phyloP scores from a whole-genome alignment of 345 rosid genomes.

The Sapria himalayana region DNA sequence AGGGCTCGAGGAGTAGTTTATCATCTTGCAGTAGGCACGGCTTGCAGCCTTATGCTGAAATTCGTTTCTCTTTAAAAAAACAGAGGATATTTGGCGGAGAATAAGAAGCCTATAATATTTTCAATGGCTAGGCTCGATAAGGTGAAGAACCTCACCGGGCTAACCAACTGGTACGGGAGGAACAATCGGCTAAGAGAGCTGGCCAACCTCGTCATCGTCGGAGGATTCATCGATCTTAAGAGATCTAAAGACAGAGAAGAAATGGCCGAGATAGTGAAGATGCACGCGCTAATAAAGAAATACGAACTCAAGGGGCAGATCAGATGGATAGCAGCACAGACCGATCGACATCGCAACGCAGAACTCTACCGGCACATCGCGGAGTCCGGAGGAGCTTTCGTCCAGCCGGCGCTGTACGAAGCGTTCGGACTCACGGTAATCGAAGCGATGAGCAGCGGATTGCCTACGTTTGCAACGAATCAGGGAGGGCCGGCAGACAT shows the following conservation, averaged over 20 bases:
- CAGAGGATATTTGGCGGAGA: slow-evolving; percentile 56
- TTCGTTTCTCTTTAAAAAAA: slow-evolving; percentile 6
- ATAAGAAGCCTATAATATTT: slow-evolving; percentile 76
- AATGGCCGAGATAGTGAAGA: slow-evolving; percentile 51
- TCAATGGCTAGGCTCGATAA: slow-evolving; percentile 86
- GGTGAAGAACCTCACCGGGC: slow-evolving; percentile 68
- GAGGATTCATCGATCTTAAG: slow-evolving; percentile 41
- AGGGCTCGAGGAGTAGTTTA: no score
- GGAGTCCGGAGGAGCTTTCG: slow-evolving; percentile 57
- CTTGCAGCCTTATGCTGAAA: background rate
- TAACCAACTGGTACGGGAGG: slow-evolving; percentile 80
- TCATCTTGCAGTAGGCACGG: no score
- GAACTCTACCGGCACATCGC: slow-evolving; percentile 58
- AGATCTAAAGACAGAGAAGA: slow-evolving; percentile 72
- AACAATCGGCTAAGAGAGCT: slow-evolving; percentile 43
- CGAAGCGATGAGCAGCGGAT: slow-evolving; percentile 72
- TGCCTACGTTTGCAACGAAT: slow-evolving; percentile 61
- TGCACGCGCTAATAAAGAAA: slow-evolving; percentile 37
- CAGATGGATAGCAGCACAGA: slow-evolving; percentile 67
- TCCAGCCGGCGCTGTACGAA: slow-evolving; percentile 60
- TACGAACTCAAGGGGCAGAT: slow-evolving; percentile 59
- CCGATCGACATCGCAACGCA: slow-evolving; percentile 31
- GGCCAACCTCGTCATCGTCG: slow-evolving; percentile 53
- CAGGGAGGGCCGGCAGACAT: slow-evolving; percentile 87
- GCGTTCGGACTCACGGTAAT: slow-evolving; percentile 75